Conservation (phyloP, 768 basidiomycete genomes). For the Collybia sordida region DNA sequence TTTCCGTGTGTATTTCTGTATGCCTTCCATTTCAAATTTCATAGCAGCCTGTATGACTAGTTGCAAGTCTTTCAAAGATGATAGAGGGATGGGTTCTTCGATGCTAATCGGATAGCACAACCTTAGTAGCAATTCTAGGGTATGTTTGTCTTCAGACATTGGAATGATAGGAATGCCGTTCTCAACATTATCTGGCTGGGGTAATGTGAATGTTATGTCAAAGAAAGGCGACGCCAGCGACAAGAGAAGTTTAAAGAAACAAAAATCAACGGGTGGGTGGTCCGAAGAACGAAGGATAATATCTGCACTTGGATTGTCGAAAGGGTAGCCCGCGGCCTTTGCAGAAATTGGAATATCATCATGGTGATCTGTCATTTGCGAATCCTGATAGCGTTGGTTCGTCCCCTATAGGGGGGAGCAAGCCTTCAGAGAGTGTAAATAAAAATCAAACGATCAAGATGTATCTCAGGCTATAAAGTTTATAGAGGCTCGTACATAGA, state of each 20-base stretch:
- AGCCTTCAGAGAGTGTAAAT: background rate
- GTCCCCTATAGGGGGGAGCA: background rate
- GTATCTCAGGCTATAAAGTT: too few species aligned
- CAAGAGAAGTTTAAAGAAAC: conserved; percentile 53
- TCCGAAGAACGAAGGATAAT: conserved; percentile 58
- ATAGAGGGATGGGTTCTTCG: conserved; percentile 23
- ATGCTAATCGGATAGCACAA: conserved; percentile 51
- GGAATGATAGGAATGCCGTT: conserved; percentile 42
- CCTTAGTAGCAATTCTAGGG: conserved; percentile 40
- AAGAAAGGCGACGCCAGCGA: conserved; percentile 61
- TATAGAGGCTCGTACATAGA: too few species aligned
- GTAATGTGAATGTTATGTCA: conserved; percentile 52
- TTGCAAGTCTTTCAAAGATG: conserved; percentile 40
- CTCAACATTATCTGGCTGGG: conserved; percentile 32
- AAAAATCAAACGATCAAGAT: too few species aligned
- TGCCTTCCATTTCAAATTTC: conserved; percentile 51
- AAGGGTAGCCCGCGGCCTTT: conserved; percentile 30
- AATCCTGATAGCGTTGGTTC: conserved; percentile 29
- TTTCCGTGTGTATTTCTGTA: conserved; percentile 29
- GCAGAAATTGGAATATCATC: too few species aligned
- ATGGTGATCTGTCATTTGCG: too few species aligned
- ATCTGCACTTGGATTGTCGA: conserved; percentile 49
- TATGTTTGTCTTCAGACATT: conserved; percentile 43
- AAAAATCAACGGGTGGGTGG: conserved; percentile 42
- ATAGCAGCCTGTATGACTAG: conserved; percentile 42